Conservation (phyloP, 345 rosid species). For the Cardiospermum halicacabum region DNA sequence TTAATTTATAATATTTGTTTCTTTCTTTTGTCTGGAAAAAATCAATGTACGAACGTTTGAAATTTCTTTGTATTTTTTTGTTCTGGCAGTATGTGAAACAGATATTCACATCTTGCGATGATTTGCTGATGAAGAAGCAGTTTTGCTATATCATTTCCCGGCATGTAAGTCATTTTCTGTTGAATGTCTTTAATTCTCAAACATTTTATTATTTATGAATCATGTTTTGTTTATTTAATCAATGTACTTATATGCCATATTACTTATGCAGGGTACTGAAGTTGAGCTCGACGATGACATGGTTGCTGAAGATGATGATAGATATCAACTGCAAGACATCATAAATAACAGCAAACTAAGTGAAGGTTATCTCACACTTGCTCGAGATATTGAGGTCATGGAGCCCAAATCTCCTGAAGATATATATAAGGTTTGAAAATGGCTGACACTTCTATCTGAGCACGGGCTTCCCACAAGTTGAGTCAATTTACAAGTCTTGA, state of each 20-base stretch:
- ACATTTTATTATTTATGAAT: background rate
- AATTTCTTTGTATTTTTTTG: slow-evolving; percentile 6
- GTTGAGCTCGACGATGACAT: slow-evolving; percentile 70
- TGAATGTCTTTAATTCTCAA: background rate
- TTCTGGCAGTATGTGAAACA: slow-evolving; percentile 68
- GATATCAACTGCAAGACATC: slow-evolving; percentile 69
- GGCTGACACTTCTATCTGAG: background rate
- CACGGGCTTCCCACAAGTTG: background rate
- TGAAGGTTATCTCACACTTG: slow-evolving; percentile 93
- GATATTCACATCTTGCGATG: slow-evolving; percentile 71
- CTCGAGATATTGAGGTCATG: slow-evolving; percentile 99
- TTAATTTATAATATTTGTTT: background rate
- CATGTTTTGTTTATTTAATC: background rate
- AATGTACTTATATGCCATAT: slow-evolving; percentile 2
- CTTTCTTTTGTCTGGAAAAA: no score
- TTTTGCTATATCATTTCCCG: slow-evolving; percentile 87
- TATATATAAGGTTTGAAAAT: slow-evolving; percentile 69
- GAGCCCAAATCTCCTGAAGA: slow-evolving; percentile 97
- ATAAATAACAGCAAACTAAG: slow-evolving; percentile 71
- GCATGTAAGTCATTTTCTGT: slow-evolving; percentile 54
- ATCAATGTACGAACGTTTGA: background rate
- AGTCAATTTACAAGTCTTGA: slow-evolving; percentile 4
- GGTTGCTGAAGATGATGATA: slow-evolving; percentile 55
- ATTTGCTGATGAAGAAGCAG: slow-evolving; percentile 66
- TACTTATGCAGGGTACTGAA: slow-evolving; percentile 52